Percentiles rank a stretch among this genome's conserved stretches.
Conservation (phyloP, 2,329 filamentous ascomycete genomes). For the Ophiocordyceps australis region DNA sequence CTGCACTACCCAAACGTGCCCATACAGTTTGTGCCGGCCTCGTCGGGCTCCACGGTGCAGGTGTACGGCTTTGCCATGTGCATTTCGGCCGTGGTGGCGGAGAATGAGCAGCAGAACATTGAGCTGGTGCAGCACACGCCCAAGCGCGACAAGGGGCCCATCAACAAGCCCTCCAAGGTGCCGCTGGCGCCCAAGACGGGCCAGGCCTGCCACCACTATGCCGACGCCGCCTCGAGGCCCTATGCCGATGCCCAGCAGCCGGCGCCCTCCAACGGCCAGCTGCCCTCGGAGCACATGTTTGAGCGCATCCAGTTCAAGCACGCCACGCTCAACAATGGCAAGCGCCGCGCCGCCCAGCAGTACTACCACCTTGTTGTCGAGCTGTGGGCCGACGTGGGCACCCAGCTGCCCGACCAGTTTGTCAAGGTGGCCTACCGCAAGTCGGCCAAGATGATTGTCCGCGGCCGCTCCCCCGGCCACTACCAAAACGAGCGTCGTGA, state of each 20-base stretch:
- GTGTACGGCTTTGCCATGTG: slow-evolving; percentile 67
- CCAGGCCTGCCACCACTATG: slow-evolving; percentile 31
- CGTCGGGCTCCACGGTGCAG: slow-evolving; percentile 25
- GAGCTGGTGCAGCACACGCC: slow-evolving; percentile 83
- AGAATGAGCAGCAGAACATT: slow-evolving; percentile 55
- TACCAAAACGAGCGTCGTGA: slow-evolving; percentile 55
- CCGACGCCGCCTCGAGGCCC: slow-evolving; percentile 12
- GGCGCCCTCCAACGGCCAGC: too few relatives aligned
- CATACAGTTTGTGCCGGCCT: slow-evolving; percentile 27
- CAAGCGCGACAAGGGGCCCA: slow-evolving; percentile 77
- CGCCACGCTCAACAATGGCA: slow-evolving; percentile 86
- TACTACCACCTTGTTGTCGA: slow-evolving; percentile 87
- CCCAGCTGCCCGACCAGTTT: slow-evolving; percentile 31
- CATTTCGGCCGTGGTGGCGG: slow-evolving; percentile 69
- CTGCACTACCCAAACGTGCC: slow-evolving; percentile 20
- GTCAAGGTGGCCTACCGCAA: slow-evolving; percentile 54
- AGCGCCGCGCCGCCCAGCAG: slow-evolving; percentile 75
- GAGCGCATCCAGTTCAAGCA: slow-evolving; percentile 91
- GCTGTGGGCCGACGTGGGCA: slow-evolving; percentile 51
- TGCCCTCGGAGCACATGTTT: slow-evolving; percentile 44
- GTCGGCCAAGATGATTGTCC: slow-evolving; percentile 73
- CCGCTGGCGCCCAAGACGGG: slow-evolving; percentile 49
- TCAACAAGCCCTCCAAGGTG: slow-evolving; percentile 52
- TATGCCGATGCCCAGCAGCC: slow-evolving; percentile 9
- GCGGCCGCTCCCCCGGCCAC: slow-evolving; percentile 65